A percentile compares a stretch with the other conserved stretches of the same genome.
phyloP scores from a whole-genome alignment of 306 rosid genomes.

The Cicer judaicum region DNA sequence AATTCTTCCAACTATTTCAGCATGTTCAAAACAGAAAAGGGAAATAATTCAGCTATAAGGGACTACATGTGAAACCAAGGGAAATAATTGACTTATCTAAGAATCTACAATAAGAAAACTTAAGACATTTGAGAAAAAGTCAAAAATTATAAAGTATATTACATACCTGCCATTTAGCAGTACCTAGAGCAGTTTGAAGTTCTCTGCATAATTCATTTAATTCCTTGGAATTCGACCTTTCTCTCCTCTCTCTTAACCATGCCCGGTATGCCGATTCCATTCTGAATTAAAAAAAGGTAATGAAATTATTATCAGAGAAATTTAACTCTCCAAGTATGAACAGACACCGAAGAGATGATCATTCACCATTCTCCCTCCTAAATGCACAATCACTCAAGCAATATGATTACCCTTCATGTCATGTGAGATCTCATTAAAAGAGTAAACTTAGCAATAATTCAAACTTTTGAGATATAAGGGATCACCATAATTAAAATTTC shows the following conservation, averaged over 20 bases:
- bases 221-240: constrained; percentile 48
- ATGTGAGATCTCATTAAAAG: constrained; percentile 15
- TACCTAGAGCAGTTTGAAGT: constrained; percentile 93
- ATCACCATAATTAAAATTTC: not conserved
- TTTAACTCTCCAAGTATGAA: not conserved
- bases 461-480: not conserved
- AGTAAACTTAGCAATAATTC: not conserved
- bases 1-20: constrained; percentile 85
- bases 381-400: constrained; percentile 20
- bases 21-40: constrained; percentile 41
- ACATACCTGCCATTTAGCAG: constrained; percentile 97
- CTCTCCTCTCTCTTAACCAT: constrained; percentile 82
- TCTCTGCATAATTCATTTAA: constrained; percentile 79
- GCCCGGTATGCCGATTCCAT: constrained; percentile 88
- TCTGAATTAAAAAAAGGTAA: constrained; percentile 50
- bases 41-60: constrained; percentile 13
- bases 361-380: constrained; percentile 6
- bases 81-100: constrained; percentile 26
- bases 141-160: constrained; percentile 1
- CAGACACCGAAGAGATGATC: not conserved
- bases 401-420: not conserved
- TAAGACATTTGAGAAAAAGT: not conserved
- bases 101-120: constrained; percentile 35
- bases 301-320: constrained; percentile 35
- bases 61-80: constrained; percentile 4